Evolutionary conservation across 257 asterid species (phyloP).

Genomic region (Eucommia ulmoides): DNA sequence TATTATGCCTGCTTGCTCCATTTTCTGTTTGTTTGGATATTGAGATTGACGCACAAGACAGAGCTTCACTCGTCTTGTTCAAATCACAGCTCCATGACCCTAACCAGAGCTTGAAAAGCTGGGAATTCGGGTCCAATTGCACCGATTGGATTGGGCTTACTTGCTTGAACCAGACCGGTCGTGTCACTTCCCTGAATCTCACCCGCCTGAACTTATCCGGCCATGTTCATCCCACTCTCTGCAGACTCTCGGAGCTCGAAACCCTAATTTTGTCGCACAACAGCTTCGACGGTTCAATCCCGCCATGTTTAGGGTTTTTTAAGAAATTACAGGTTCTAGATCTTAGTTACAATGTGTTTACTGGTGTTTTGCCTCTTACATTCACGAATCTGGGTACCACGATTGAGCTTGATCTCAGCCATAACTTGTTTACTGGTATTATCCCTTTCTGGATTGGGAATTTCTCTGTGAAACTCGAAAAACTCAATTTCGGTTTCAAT

Average conservation of each 20-base stretch:
- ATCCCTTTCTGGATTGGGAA: slow-evolving; percentile 65
- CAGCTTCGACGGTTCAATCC: slow-evolving; percentile 37
- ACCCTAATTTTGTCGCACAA: slow-evolving; percentile 57
- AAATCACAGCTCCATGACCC: slow-evolving; percentile 50
- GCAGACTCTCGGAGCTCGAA: slow-evolving; percentile 53
- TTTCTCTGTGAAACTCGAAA: slow-evolving; percentile 40
- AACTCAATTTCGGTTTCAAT: slow-evolving; percentile 47
- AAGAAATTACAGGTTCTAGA: slow-evolving; percentile 36
- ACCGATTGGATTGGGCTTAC: slow-evolving; percentile 42
- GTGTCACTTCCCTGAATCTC: slow-evolving; percentile 59
- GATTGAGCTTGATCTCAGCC: slow-evolving; percentile 45
- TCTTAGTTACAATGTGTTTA: slow-evolving; percentile 49
- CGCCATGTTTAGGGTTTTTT: slow-evolving; percentile 40
- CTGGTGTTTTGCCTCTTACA: slow-evolving; percentile 29
- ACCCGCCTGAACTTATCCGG: slow-evolving; percentile 54
- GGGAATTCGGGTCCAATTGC: slow-evolving; percentile 25
- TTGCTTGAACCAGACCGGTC: slow-evolving; percentile 47
- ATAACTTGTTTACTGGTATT: slow-evolving; percentile 35
- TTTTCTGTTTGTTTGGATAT: slow-evolving; percentile 11
- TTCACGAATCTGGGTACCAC: slow-evolving; percentile 19
- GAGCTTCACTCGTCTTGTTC: slow-evolving; percentile 46
- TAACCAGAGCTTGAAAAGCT: slow-evolving; percentile 25
- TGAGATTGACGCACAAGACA: slow-evolving; percentile 24
- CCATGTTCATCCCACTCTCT: slow-evolving; percentile 44
- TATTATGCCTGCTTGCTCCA: slow-evolving; percentile 8